Percentiles rank a stretch among this genome's conserved stretches.
Evolutionary conservation across 768 basidiomycete genomes (phyloP).

Genomic region (Xerocomellus chrysenteron): DNA sequence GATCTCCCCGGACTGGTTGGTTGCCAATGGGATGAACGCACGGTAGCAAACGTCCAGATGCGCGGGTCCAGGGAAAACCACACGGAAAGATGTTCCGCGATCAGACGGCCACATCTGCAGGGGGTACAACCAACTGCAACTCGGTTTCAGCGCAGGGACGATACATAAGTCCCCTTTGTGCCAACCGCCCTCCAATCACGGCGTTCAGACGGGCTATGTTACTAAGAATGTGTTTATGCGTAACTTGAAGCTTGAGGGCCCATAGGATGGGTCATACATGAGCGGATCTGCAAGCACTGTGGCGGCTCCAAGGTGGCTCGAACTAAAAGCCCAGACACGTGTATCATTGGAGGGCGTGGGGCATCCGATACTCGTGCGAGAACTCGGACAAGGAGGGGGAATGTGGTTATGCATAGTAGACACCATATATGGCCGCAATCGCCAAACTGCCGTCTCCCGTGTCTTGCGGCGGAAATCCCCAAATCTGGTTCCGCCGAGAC

Average conservation of each 20-base stretch:
- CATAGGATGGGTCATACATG: neutral
- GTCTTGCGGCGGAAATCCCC: neutral
- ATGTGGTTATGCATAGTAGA: neutral
- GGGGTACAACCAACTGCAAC: neutral
- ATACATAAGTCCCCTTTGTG: neutral
- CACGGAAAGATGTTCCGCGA: slow-evolving; percentile 3
- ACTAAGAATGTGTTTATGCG: too few species aligned
- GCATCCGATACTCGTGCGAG: slow-evolving; percentile 6
- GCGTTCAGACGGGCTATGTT: neutral
- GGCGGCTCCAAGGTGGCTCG: neutral
- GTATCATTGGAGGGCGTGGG: neutral
- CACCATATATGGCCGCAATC: neutral
- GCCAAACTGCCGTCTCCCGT: neutral
- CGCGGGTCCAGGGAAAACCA: neutral
- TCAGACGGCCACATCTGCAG: neutral
- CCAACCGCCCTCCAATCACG: neutral
- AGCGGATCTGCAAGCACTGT: neutral
- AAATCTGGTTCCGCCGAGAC: neutral
- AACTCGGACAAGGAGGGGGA: neutral
- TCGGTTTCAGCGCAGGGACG: neutral
- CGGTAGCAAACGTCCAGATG: neutral
- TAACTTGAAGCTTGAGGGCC: neutral
- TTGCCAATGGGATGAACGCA: neutral
- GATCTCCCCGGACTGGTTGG: neutral
- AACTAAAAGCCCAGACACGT: neutral